Evolutionary conservation across 1,139 yeast species (phyloP).

Genomic region (Meyerozyma elateridarum): DNA sequence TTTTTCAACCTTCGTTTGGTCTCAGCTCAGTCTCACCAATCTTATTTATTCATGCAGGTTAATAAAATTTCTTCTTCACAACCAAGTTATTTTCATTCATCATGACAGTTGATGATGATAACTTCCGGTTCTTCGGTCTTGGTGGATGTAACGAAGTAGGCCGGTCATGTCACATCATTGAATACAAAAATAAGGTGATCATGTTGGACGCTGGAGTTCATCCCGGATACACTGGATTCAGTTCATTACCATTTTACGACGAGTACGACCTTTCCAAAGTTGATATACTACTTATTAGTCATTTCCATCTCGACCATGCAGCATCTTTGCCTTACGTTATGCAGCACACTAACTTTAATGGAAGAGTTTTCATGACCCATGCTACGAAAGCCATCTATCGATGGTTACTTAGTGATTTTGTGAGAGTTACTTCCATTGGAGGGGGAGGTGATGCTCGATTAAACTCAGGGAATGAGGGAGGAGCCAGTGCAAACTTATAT

Average conservation of each 20-base stretch:
- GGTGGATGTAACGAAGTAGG: conserved; percentile 99
- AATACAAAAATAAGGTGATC: conserved; percentile 91
- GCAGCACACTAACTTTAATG: conserved; percentile 93
- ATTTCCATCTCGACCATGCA: conserved; percentile 96
- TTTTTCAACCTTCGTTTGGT: too few relatives aligned
- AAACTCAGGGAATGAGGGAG: conserved; percentile 21
- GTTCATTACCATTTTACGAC: conserved; percentile 91
- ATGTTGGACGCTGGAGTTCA: conserved; percentile 98
- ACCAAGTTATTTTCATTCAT: conserved; percentile 2
- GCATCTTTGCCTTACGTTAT: conserved; percentile 96
- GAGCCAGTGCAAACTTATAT: conserved; percentile 53
- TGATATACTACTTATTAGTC: conserved; percentile 82
- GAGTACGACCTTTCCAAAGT: conserved; percentile 87
- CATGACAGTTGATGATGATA: conserved; percentile 27
- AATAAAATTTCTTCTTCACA: background rate
- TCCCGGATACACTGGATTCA: conserved; percentile 88
- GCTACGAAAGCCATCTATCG: conserved; percentile 97
- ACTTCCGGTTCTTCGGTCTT: conserved; percentile 77
- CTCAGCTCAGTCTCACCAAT: too few relatives aligned
- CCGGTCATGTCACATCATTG: conserved; percentile 87
- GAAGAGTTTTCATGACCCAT: conserved; percentile 97
- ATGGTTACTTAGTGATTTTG: conserved; percentile 93
- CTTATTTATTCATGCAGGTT: background rate
- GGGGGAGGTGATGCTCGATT: conserved; percentile 27
- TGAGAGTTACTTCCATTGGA: conserved; percentile 78